Conservation (phyloP, 306 rosid species). For the Vachellia collinsii region DNA sequence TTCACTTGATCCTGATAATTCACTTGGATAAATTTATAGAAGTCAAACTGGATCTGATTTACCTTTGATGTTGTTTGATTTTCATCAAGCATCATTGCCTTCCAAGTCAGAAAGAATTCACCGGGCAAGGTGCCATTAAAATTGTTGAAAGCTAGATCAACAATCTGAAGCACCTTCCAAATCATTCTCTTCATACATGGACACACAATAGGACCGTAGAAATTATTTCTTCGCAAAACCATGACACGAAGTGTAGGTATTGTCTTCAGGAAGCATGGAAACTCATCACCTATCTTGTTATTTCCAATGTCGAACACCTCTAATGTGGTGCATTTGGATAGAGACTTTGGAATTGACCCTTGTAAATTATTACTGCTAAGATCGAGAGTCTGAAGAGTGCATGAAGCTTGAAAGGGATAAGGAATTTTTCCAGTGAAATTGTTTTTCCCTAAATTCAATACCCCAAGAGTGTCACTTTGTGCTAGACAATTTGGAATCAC, state of each 20-base stretch:
- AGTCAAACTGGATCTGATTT: too few relatives aligned
- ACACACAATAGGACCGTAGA: neutral
- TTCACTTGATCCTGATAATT: neutral
- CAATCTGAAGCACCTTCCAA: neutral
- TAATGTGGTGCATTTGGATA: neutral
- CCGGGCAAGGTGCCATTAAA: too few relatives aligned
- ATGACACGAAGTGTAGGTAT: neutral
- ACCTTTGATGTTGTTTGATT: neutral
- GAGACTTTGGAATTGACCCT: slow-evolving; percentile 9
- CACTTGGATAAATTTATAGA: too few relatives aligned
- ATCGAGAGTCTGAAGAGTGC: neutral
- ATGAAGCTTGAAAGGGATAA: slow-evolving; percentile 10
- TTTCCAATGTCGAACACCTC: slow-evolving; percentile 46
- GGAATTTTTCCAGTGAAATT: slow-evolving; percentile 20
- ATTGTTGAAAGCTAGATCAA: neutral
- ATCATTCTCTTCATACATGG: neutral
- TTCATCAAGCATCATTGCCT: neutral
- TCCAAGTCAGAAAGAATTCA: neutral
- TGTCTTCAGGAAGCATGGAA: slow-evolving; percentile 31
- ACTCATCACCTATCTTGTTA: slow-evolving; percentile 17
- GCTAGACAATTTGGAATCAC: neutral
- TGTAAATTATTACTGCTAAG: slow-evolving; percentile 40
- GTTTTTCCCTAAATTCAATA: slow-evolving; percentile 38
- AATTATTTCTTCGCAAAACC: neutral
- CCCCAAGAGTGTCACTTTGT: neutral